These are phyloP conservation scores for Venturia carpophila DNA, from an alignment of 2,329 filamentous ascomycete species.

Conservation along the genomic window DNA sequence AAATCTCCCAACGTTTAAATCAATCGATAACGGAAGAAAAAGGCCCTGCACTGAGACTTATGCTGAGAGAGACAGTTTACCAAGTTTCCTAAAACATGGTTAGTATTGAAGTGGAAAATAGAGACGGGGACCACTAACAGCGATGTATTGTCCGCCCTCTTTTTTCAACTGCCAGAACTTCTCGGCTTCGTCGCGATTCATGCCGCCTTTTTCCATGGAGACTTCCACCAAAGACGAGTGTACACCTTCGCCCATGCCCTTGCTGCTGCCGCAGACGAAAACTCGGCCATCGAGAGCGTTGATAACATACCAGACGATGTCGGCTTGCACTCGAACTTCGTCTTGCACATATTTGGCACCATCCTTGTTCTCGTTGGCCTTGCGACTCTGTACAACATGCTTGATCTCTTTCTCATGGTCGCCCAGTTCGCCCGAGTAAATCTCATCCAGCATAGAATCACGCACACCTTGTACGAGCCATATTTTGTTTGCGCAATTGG, in stretches of 20 bases:
- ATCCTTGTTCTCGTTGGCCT: slow-evolving; percentile 52
- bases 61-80: not conserved
- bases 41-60: too few relatives aligned
- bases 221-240: slow-evolving; percentile 81
- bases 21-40: too few relatives aligned
- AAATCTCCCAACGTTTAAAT: too few relatives aligned
- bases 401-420: slow-evolving; percentile 62
- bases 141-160: slow-evolving; percentile 90
- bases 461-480: slow-evolving; percentile 92
- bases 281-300: slow-evolving; percentile 92
- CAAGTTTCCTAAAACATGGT: slow-evolving; percentile 6
- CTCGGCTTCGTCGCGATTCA: slow-evolving; percentile 71
- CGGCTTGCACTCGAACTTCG: slow-evolving; percentile 81
- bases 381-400: slow-evolving; percentile 42
- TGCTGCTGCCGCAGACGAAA: slow-evolving; percentile 91
- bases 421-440: slow-evolving; percentile 95
- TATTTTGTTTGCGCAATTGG: slow-evolving; percentile 95
- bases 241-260: slow-evolving; percentile 97
- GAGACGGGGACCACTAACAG: slow-evolving; percentile 41
- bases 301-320: slow-evolving; percentile 97
- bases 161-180: slow-evolving; percentile 90
- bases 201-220: slow-evolving; percentile 83
- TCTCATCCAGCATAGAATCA: slow-evolving; percentile 90
- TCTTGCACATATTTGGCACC: slow-evolving; percentile 93
- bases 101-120: not conserved